Percentiles rank a stretch among this genome's conserved stretches.
Evolutionary conservation across 345 rosid genomes (phyloP).

Genomic region (Viola odorata): DNA sequence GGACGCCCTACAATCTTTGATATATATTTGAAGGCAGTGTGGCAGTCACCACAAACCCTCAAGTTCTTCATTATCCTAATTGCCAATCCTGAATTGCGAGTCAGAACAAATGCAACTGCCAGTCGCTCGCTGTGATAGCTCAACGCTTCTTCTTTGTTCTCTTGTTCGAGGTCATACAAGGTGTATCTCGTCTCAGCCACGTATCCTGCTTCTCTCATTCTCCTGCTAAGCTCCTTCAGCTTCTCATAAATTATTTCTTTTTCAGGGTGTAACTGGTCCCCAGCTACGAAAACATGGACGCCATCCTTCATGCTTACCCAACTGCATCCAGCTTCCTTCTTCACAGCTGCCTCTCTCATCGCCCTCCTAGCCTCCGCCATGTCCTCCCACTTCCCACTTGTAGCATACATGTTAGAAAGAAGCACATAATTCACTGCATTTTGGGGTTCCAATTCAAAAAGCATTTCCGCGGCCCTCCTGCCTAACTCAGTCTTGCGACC

Average conservation of each 20-base stretch:
- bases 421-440: slow-evolving; percentile 89
- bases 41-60: slow-evolving; percentile 81
- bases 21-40: slow-evolving; percentile 71
- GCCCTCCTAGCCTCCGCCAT: slow-evolving; percentile 60
- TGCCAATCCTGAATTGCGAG: slow-evolving; percentile 50
- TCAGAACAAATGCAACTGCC: slow-evolving; percentile 75
- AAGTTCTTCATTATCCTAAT: slow-evolving; percentile 95
- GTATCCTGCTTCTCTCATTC: slow-evolving; percentile 75
- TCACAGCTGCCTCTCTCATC: slow-evolving; percentile 68
- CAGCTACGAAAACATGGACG: slow-evolving; percentile 78
- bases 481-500: slow-evolving; percentile 61
- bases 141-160: slow-evolving; percentile 79
- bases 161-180: slow-evolving; percentile 68
- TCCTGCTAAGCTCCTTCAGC: slow-evolving; percentile 62
- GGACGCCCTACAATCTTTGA: slow-evolving; percentile 55
- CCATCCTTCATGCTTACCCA: slow-evolving; percentile 97
- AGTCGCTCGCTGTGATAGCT: slow-evolving; percentile 87
- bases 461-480: slow-evolving; percentile 66
- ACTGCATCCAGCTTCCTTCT: slow-evolving; percentile 90
- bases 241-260: slow-evolving; percentile 55
- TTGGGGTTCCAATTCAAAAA: slow-evolving; percentile 69
- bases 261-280: slow-evolving; percentile 67
- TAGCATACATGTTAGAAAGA: slow-evolving; percentile 84
- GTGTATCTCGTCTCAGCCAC: slow-evolving; percentile 72
- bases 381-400: slow-evolving; percentile 76